Conservation (phyloP, 1,284 basidiomycete species). For the Kalmanozyma brasiliensis region DNA sequence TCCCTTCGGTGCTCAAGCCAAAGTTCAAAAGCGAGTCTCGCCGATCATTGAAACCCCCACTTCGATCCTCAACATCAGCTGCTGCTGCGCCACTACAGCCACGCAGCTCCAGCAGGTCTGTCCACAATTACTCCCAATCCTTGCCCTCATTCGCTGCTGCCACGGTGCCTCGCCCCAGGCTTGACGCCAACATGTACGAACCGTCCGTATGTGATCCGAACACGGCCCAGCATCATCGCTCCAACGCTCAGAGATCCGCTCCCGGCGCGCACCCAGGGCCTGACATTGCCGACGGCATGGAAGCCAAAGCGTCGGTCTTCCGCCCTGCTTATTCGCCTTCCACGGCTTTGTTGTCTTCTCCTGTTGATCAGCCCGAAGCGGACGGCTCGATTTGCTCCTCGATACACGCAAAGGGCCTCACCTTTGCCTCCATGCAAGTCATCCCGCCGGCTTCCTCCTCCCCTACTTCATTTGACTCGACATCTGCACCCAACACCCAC, state of each 20-base stretch:
- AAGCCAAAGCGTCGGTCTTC: background rate
- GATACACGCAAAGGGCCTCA: constrained; percentile 10
- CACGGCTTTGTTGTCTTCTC: constrained; percentile 13
- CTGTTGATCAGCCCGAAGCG: constrained; percentile 6
- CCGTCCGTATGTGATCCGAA: background rate
- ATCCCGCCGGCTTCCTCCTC: no score
- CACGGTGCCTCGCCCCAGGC: background rate
- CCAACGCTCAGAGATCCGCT: background rate
- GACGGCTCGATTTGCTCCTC: constrained; percentile 25
- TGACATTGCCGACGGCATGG: background rate
- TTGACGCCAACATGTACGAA: background rate
- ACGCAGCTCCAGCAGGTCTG: constrained; percentile 1
- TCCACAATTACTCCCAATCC: constrained; percentile 13
- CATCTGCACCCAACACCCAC: no score
- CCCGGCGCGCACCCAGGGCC: background rate
- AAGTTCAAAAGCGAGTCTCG: constrained; percentile 14
- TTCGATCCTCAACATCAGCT: background rate
- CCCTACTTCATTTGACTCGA: no score
- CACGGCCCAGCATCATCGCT: background rate
- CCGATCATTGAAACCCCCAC: background rate
- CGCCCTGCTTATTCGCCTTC: constrained; percentile 7
- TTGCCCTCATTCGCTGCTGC: constrained; percentile 2
- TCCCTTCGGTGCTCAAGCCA: constrained; percentile 34
- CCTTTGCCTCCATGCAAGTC: constrained; percentile 16
- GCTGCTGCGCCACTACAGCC: constrained; percentile 1